phyloP scores from a whole-genome alignment of 1,284 basidiomycete species.

The Cutaneotrichosporon cavernicola region DNA sequence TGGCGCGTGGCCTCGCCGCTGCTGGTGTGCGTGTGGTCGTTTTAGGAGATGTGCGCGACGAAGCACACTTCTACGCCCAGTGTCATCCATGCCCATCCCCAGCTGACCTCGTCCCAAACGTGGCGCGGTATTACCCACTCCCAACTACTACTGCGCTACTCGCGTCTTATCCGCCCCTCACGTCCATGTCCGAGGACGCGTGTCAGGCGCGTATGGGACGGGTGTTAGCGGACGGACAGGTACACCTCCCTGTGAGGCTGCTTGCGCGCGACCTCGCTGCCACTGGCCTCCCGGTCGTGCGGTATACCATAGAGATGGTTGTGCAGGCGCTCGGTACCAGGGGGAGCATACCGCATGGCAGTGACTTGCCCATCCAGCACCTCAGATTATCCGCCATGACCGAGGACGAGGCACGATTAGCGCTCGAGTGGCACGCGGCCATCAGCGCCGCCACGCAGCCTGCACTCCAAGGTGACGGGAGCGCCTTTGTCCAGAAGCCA shows the following conservation, averaged over 20 bases:
- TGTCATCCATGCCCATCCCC: constrained; percentile 59
- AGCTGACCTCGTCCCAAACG: constrained; percentile 60
- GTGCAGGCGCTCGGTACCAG: constrained; percentile 49
- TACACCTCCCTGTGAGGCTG: constrained; percentile 66
- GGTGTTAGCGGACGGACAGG: constrained; percentile 63
- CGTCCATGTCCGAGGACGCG: constrained; percentile 52
- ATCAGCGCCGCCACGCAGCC: constrained; percentile 55
- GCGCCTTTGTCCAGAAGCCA: constrained; percentile 29
- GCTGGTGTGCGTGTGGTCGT: constrained; percentile 64
- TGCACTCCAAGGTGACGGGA: constrained; percentile 38
- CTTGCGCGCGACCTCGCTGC: constrained; percentile 62
- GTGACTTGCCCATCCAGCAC: constrained; percentile 60
- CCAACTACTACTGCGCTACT: constrained; percentile 58
- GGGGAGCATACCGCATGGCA: constrained; percentile 68
- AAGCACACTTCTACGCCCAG: constrained; percentile 64
- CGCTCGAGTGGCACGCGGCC: constrained; percentile 59
- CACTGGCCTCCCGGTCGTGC: constrained; percentile 62
- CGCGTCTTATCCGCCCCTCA: constrained; percentile 53
- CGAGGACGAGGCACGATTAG: constrained; percentile 55
- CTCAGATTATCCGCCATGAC: constrained; percentile 54
- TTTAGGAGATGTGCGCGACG: constrained; percentile 68
- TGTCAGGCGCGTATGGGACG: constrained; percentile 59
- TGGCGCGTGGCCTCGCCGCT: constrained; percentile 59
- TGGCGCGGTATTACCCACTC: constrained; percentile 63
- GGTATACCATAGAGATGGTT: constrained; percentile 63